Conservation (phyloP, 225 moss, liverwort and hornwort genomes). For the Sphagnum contortum region DNA sequence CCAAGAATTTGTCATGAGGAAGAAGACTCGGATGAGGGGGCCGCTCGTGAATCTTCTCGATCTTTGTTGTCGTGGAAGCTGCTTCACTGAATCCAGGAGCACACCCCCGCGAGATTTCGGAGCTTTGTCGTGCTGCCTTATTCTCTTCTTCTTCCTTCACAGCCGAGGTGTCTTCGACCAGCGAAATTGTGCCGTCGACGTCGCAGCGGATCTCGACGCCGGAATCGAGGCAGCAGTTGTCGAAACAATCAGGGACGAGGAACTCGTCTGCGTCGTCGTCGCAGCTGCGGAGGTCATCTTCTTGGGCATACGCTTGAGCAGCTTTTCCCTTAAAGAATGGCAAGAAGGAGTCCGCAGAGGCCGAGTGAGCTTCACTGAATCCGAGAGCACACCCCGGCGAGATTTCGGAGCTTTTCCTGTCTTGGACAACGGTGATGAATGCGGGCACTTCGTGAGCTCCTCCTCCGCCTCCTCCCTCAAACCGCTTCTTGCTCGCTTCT, state of each 20-base stretch:
- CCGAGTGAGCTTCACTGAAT: too few relatives aligned
- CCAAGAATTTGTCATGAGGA: slow-evolving; percentile 36
- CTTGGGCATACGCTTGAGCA: slow-evolving; percentile 13
- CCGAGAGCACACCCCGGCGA: too few relatives aligned
- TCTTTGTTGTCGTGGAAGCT: too few relatives aligned
- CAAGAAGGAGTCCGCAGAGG: too few relatives aligned
- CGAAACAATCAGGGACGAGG: slow-evolving; percentile 16
- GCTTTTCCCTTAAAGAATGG: slow-evolving; percentile 36
- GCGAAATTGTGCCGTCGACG: slow-evolving; percentile 1
- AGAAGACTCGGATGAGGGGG: slow-evolving; percentile 4
- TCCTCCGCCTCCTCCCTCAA: slow-evolving; percentile 15
- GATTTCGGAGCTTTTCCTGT: background rate
- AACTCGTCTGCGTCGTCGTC: slow-evolving; percentile 11
- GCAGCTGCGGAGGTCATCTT: background rate
- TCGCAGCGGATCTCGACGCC: slow-evolving; percentile 34
- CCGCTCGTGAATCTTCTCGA: too few relatives aligned
- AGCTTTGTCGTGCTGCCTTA: slow-evolving; percentile 3
- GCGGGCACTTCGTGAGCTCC: slow-evolving; percentile 45
- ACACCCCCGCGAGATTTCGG: slow-evolving; percentile 21
- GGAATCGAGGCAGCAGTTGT: slow-evolving; percentile 11
- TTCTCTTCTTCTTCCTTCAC: slow-evolving; percentile 15
- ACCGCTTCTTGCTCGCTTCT: background rate
- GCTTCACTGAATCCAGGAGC: slow-evolving; percentile 8
- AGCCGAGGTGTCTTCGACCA: slow-evolving; percentile 1
- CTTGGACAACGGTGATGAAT: slow-evolving; percentile 13